Evolutionary conservation across 495 filamentous ascomycete species (phyloP).

Genomic region (Penicillium steckii): DNA sequence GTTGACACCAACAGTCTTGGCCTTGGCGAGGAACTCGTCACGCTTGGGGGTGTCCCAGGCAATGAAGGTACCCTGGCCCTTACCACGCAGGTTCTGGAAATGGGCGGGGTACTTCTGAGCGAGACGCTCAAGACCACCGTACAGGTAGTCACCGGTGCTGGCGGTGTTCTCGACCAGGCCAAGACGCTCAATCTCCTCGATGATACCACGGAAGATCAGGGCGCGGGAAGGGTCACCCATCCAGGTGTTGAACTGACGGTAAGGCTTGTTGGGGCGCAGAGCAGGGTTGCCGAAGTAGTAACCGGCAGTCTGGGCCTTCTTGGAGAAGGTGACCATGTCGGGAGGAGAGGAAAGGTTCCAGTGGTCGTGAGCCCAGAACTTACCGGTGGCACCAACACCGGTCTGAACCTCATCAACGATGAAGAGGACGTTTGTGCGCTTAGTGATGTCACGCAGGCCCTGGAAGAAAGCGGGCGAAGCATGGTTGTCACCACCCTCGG

Average conservation of each 20-base stretch:
- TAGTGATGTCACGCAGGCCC: constrained; percentile 81
- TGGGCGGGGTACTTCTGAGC: constrained; percentile 74
- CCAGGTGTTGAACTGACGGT: constrained; percentile 99
- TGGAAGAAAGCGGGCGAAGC: constrained; percentile 91
- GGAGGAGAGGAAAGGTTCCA: constrained; percentile 83
- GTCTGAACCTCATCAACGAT: constrained; percentile 99
- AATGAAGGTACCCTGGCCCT: constrained; percentile 95
- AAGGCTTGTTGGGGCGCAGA: constrained; percentile 96
- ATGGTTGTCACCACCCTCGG: constrained; percentile 98
- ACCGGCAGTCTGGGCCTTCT: constrained; percentile 97
- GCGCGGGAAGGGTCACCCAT: constrained; percentile 96
- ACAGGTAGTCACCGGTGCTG: constrained; percentile 81
- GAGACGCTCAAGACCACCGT: constrained; percentile 64
- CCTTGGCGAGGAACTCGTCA: constrained; percentile 77
- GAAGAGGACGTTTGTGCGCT: constrained; percentile 81
- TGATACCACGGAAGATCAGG: constrained; percentile 88
- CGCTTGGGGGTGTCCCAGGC: constrained; percentile 88
- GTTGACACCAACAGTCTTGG: constrained; percentile 79
- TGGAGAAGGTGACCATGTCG: constrained; percentile 98
- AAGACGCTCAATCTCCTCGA: constrained; percentile 80
- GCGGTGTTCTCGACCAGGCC: constrained; percentile 81
- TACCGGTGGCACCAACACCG: constrained; percentile 87
- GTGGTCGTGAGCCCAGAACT: constrained; percentile 99
- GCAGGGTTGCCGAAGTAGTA: constrained; percentile 91
- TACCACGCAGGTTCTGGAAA: constrained; percentile 86